Evolutionary conservation across 192 early-diverging fungal genomes (phyloP).

Genomic region (Gonapodya sp.): DNA sequence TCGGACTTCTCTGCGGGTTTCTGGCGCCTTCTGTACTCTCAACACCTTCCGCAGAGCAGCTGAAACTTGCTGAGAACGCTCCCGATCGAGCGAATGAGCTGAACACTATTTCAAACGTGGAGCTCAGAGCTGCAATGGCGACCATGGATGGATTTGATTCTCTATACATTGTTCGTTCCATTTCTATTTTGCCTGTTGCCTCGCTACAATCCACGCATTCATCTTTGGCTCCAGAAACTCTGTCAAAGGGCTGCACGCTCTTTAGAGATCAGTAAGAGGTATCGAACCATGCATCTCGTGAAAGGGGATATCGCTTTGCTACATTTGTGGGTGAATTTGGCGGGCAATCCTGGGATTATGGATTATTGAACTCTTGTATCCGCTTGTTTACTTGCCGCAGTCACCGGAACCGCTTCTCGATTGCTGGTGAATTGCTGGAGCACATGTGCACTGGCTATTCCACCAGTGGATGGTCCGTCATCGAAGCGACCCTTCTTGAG

Average conservation of each 20-base stretch:
- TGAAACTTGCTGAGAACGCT: conserved; percentile 11
- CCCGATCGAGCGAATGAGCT: conserved; percentile 22
- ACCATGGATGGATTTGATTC: conserved; percentile 58
- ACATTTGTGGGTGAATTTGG: conserved; percentile 43
- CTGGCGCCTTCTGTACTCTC: conserved; percentile 42
- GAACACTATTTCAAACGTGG: conserved; percentile 51
- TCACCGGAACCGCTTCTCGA: background rate
- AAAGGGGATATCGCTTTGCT: conserved; percentile 69
- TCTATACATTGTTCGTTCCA: conserved; percentile 50
- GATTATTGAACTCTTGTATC: too few species aligned
- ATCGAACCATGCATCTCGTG: conserved; percentile 47
- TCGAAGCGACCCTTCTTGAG: background rate
- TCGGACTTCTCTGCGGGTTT: conserved; percentile 50
- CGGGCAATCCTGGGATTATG: background rate
- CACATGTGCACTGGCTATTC: background rate
- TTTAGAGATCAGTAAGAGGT: conserved; percentile 55
- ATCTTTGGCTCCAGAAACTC: conserved; percentile 41
- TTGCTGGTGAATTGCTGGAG: conserved; percentile 6
- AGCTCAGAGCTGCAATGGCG: conserved; percentile 47
- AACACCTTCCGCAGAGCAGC: conserved; percentile 38
- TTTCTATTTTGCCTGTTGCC: background rate
- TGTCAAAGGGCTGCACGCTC: background rate
- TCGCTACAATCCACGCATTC: conserved; percentile 50
- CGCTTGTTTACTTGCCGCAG: background rate
- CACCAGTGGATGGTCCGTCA: background rate